phyloP scores from a whole-genome alignment of 768 basidiomycete species.

The Scleroderma bovista region DNA sequence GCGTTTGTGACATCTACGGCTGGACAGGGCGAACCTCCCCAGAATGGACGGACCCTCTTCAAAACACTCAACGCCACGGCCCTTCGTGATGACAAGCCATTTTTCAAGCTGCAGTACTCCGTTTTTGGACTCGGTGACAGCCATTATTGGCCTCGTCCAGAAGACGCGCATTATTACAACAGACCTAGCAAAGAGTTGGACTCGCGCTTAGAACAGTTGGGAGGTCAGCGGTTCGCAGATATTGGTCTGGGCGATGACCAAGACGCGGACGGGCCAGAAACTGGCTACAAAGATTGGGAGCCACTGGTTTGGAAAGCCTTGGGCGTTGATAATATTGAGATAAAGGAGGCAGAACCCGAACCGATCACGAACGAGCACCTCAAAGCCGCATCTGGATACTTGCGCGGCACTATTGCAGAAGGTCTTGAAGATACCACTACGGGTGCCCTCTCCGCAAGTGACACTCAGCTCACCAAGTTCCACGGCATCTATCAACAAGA shows the following conservation, averaged over 20 bases:
- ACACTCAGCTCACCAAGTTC: conserved; percentile 97
- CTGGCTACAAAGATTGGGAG: conserved; percentile 97
- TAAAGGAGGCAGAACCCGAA: conserved; percentile 90
- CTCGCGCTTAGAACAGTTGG: conserved; percentile 69
- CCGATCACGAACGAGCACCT: conserved; percentile 99
- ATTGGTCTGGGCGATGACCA: conserved; percentile 95
- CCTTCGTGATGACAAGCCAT: conserved; percentile 43
- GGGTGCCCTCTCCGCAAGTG: conserved; percentile 85
- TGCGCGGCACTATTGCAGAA: conserved; percentile 92
- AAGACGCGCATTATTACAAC: conserved; percentile 98
- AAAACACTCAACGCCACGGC: conserved; percentile 73
- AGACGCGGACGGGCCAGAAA: conserved; percentile 92
- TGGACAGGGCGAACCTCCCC: conserved; percentile 96
- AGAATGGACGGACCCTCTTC: conserved; percentile 89
- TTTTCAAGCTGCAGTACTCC: conserved; percentile 64
- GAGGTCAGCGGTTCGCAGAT: conserved; percentile 66
- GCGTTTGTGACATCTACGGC: conserved; percentile 88
- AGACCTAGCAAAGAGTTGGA: conserved; percentile 92
- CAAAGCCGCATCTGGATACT: conserved; percentile 91
- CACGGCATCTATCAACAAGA: conserved; percentile 96
- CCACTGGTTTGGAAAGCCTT: conserved; percentile 88
- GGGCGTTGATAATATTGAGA: conserved; percentile 84
- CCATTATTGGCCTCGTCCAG: conserved; percentile 97
- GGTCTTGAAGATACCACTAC: conserved; percentile 83
- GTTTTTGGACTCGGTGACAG: conserved; percentile 98